Conservation (phyloP, 1,284 basidiomycete genomes). For the Cryptococcus sp. region DNA sequence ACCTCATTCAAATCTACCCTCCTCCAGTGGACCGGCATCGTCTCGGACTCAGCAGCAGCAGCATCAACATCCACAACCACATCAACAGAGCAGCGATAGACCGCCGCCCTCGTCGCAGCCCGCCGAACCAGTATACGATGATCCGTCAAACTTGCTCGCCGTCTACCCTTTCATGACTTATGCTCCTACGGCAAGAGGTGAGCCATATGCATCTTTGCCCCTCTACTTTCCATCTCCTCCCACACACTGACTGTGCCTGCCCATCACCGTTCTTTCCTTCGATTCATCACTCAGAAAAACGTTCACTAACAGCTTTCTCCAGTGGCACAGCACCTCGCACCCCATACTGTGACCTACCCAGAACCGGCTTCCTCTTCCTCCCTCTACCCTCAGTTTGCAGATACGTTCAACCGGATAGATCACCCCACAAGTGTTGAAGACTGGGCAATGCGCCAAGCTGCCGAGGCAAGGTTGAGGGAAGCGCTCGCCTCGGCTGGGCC, state of each 20-base stretch:
- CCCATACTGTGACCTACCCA: conserved; percentile 44
- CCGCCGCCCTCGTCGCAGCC: too few species aligned
- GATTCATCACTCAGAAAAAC: background rate
- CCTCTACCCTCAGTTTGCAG: conserved; percentile 42
- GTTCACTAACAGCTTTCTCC: background rate
- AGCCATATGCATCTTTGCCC: conserved; percentile 16
- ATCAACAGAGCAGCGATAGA: background rate
- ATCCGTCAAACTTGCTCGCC: conserved; percentile 43
- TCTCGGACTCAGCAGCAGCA: background rate
- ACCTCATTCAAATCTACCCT: too few species aligned
- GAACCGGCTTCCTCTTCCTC: conserved; percentile 25
- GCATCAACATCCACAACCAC: background rate
- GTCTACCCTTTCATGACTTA: conserved; percentile 51
- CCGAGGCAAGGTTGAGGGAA: conserved; percentile 25
- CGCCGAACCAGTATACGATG: conserved; percentile 19
- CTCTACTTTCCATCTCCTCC: background rate
- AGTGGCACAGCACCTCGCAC: conserved; percentile 53
- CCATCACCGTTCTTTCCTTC: background rate
- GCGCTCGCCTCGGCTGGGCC: conserved; percentile 11
- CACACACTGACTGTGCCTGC: too few species aligned
- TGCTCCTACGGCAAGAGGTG: conserved; percentile 51
- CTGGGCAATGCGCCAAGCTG: conserved; percentile 28
- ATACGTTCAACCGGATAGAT: conserved; percentile 33
- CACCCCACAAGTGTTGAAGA: conserved; percentile 35
- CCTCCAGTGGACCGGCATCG: too few species aligned